Evolutionary conservation across 805 yeast genomes (phyloP), one percentile per base, ranked within the genome.

Genomic region (Kuraishia capsulata): DNA sequence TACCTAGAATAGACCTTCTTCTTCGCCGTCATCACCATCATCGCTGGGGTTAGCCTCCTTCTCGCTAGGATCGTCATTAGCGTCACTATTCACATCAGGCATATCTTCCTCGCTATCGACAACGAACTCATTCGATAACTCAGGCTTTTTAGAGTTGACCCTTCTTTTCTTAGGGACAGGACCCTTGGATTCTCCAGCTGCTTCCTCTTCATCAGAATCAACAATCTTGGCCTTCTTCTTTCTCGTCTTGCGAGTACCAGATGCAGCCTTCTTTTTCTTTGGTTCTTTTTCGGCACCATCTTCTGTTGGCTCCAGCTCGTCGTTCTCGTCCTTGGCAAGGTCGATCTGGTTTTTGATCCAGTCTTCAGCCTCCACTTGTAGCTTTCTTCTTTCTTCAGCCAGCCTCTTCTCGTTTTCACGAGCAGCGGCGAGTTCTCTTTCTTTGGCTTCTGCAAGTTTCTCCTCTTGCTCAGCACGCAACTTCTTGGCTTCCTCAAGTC

Each of bases 331-430:
- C 32, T 56, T 60, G 19, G 50, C 60, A 37, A 54, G 56, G 37
- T 60, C 60, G 21, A 57, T 40, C 44, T 62, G 53, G 41, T 52
- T 38, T 44, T 59, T 70, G 39, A 76, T 76, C 65, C 78, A 65
- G 48, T 76, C 74, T 41, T 62, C 62, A 16, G 80, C 77, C 44
- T 73, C 74, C 44, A 74, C 78, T 50, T 74, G 79, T 28, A 76
- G 53, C 43, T 60, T 65, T 43, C 59, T 59, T 48, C 67, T 68
- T 50, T 73, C 74, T 35, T 63, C 73, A 17, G 61, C 62, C 44
- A 49, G 51, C 44, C 48, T 63, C 52, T 60, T 73, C 56, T 65
- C 31, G 74, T 76, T 48, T 71, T 78, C 39, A 69, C 81, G 43
- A 69, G 65, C 47, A 65, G 64, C 37, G 60, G 57, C 37, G 64